Evolutionary conservation across 1,284 basidiomycete species (phyloP).

Genomic region (Ceratobasidium sp.): DNA sequence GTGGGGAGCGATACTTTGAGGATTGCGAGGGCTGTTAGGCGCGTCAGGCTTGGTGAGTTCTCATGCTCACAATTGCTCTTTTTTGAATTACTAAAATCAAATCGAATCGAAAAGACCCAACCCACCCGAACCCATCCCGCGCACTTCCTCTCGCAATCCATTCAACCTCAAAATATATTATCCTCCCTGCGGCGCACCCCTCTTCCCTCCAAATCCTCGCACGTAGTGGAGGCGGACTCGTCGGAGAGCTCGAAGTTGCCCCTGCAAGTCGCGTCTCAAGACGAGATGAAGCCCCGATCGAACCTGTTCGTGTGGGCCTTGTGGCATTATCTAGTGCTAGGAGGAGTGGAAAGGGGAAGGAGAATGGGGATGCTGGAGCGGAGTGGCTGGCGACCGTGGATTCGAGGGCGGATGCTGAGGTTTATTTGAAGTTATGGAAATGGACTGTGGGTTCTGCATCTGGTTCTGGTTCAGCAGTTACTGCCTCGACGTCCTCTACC

Average conservation of each 20-base stretch:
- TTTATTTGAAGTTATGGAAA: constrained; percentile 91
- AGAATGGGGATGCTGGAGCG: not conserved
- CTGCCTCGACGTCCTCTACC: not conserved
- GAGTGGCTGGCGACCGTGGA: constrained; percentile 95
- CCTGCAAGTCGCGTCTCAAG: constrained; percentile 93
- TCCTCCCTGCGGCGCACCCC: constrained; percentile 94
- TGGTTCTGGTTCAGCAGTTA: constrained; percentile 54
- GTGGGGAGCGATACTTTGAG: constrained; percentile 80
- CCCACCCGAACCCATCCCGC: constrained; percentile 12
- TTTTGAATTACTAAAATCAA: constrained; percentile 4
- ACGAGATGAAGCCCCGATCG: constrained; percentile 82
- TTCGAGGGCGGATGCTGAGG: constrained; percentile 75
- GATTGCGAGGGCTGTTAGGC: constrained; percentile 80
- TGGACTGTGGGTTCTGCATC: constrained; percentile 68
- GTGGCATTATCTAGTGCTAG: constrained; percentile 70
- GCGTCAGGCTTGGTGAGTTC: constrained; percentile 80
- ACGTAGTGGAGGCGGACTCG: constrained; percentile 75
- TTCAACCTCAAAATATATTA: constrained; percentile 75
- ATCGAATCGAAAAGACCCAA: constrained; percentile 19
- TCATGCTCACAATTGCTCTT: not conserved
- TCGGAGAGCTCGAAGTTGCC: constrained; percentile 92
- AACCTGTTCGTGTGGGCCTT: constrained; percentile 82
- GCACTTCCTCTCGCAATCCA: constrained; percentile 80
- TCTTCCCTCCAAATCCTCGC: constrained; percentile 95
- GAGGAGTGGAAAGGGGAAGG: constrained; percentile 50